Evolutionary conservation across 441 rosid genomes (phyloP).

Genomic region (Omphalea diandra): DNA sequence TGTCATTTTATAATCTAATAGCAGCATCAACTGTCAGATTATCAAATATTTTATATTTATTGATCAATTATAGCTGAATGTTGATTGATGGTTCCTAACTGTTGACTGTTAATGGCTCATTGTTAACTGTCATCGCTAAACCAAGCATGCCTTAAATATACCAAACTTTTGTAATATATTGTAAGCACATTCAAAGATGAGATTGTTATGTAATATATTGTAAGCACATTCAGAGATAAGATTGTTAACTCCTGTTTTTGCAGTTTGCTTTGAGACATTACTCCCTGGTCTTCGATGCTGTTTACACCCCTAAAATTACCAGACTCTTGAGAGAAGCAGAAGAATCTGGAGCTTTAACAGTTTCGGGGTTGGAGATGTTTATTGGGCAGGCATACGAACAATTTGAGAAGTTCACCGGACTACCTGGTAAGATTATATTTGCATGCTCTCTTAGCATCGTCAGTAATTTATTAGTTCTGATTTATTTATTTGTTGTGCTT

Average conservation of each 20-base stretch:
- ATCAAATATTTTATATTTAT: too few relatives aligned
- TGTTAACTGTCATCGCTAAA: too few relatives aligned
- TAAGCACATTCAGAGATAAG: neutral
- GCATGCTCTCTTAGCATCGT: neutral
- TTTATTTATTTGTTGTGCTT: constrained; percentile 3
- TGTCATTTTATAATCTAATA: too few relatives aligned
- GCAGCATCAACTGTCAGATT: too few relatives aligned
- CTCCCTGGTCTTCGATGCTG: constrained; percentile 80
- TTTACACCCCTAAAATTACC: constrained; percentile 84
- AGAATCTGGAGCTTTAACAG: constrained; percentile 67
- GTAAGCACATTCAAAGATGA: neutral
- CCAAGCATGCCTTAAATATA: too few relatives aligned
- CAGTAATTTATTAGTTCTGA: neutral
- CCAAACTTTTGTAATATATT: neutral
- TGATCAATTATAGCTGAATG: too few relatives aligned
- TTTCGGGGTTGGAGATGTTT: constrained; percentile 86
- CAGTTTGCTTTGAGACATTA: constrained; percentile 72
- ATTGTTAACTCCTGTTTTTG: constrained; percentile 17
- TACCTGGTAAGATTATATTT: constrained; percentile 55
- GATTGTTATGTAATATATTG: neutral
- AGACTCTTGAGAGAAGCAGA: constrained; percentile 77
- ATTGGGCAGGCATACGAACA: constrained; percentile 89
- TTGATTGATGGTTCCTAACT: too few relatives aligned
- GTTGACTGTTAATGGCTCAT: too few relatives aligned
- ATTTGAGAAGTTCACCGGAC: constrained; percentile 78